Percentiles rank a stretch among this genome's conserved stretches.
These are phyloP conservation scores for Dendrocalamus sinicus DNA, from an alignment of 176 grass and related monocot species.

Conservation along the genomic window DNA sequence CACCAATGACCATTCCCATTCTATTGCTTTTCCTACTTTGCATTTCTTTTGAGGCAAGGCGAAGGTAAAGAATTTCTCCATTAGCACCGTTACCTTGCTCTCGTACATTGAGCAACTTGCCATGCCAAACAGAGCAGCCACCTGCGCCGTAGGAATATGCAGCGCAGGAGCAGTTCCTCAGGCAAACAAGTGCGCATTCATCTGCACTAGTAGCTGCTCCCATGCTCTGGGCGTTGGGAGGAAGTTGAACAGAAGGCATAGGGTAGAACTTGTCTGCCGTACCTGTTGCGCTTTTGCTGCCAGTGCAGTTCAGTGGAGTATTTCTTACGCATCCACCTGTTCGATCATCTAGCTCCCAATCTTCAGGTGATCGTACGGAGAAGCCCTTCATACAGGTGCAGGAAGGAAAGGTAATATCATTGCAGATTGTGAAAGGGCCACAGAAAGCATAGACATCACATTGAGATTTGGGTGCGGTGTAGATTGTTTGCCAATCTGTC, in stretches of 20 bases:
- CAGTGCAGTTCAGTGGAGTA: conserved; percentile 36
- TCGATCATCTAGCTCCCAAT: neutral
- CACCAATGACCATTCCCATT: neutral
- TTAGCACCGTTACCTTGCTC: neutral
- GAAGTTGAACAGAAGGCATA: too few relatives aligned
- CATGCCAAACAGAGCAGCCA: neutral
- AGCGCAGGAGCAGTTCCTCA: neutral
- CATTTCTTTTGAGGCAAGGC: neutral
- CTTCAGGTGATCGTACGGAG: neutral
- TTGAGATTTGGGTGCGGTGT: too few relatives aligned
- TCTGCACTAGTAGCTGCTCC: neutral
- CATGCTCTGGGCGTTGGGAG: too few relatives aligned
- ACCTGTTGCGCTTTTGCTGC: neutral
- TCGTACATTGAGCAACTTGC: neutral
- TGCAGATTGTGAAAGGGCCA: neutral
- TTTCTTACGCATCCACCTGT: conserved; percentile 25
- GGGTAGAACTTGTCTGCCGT: too few relatives aligned
- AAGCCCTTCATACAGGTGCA: conserved; percentile 2
- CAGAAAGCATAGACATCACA: too few relatives aligned
- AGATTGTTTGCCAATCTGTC: too few relatives aligned
- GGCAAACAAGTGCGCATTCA: conserved; percentile 26
- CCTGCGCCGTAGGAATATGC: neutral
- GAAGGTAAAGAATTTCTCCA: conserved; percentile 26
- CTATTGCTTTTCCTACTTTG: neutral
- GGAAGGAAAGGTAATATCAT: neutral